A percentile compares a stretch with the other conserved stretches of the same genome.
Evolutionary conservation across 2,329 filamentous ascomycete genomes (phyloP).

Genomic region (Bipolaris zeicola): DNA sequence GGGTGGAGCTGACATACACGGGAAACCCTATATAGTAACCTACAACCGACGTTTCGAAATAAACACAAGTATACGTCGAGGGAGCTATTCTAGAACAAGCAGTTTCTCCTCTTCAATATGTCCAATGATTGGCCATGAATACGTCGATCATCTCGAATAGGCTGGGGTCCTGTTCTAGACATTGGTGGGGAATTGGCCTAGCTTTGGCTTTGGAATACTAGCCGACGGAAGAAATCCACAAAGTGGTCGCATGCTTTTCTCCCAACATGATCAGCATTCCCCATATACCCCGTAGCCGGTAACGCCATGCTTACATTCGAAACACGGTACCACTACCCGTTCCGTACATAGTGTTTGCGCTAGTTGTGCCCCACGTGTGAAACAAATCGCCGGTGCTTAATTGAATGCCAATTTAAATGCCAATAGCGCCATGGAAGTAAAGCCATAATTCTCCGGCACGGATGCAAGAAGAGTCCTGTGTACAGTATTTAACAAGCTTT

Average conservation of each 20-base stretch:
- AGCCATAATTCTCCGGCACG: slow-evolving; percentile 18
- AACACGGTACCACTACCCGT: slow-evolving; percentile 1
- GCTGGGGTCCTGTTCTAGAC: not conserved
- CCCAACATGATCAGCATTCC: not conserved
- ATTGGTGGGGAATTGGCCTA: slow-evolving; percentile 22
- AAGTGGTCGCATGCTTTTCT: not conserved
- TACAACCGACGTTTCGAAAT: slow-evolving; percentile 8
- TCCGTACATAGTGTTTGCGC: slow-evolving; percentile 14
- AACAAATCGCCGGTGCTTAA: slow-evolving; percentile 30
- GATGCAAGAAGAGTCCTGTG: not conserved
- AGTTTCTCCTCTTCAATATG: slow-evolving; percentile 5
- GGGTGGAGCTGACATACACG: slow-evolving; percentile 11
- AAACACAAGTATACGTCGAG: slow-evolving; percentile 9
- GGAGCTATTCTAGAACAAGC: slow-evolving; percentile 9
- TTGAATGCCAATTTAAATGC: slow-evolving; percentile 26
- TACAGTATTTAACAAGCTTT: not conserved
- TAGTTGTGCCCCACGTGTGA: slow-evolving; percentile 13
- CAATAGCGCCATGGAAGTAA: slow-evolving; percentile 3
- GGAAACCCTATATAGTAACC: slow-evolving; percentile 11
- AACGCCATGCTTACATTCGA: slow-evolving; percentile 8
- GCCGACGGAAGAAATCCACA: slow-evolving; percentile 12
- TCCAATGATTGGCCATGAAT: not conserved
- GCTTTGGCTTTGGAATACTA: slow-evolving; percentile 5
- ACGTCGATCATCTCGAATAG: slow-evolving; percentile 3
- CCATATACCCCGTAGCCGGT: not conserved